phyloP scores from a whole-genome alignment of 495 filamentous ascomycete genomes.

The Cladorrhinum samala region DNA sequence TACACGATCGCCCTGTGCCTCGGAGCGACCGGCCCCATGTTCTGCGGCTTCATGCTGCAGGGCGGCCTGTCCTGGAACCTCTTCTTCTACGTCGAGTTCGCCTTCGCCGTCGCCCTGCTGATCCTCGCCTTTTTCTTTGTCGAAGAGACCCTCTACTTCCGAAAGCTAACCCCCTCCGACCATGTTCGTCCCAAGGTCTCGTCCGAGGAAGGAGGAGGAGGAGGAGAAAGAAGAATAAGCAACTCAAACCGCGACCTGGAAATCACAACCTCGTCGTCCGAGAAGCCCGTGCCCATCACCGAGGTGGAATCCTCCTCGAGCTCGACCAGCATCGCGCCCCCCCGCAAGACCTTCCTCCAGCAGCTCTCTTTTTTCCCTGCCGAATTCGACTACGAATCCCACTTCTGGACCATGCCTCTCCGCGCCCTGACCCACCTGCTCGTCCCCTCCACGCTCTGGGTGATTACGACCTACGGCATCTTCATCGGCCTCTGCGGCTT shows the following conservation, averaged over 20 bases:
- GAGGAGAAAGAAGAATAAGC: no score
- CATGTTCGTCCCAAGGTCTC: no score
- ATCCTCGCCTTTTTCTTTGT: slow-evolving; percentile 34
- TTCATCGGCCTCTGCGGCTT: slow-evolving; percentile 32
- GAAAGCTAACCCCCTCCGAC: slow-evolving; percentile 9
- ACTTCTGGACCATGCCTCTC: slow-evolving; percentile 44
- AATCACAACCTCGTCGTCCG: no score
- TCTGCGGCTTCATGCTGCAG: slow-evolving; percentile 34
- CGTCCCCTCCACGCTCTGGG: slow-evolving; percentile 52
- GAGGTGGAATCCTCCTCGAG: neutral
- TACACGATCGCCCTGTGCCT: slow-evolving; percentile 40
- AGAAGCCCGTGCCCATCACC: slow-evolving; percentile 4
- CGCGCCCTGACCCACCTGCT: slow-evolving; percentile 49
- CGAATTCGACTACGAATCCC: slow-evolving; percentile 34
- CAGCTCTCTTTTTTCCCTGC: slow-evolving; percentile 39
- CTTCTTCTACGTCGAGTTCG: slow-evolving; percentile 49
- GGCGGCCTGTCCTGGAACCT: slow-evolving; percentile 31
- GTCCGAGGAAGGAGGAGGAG: no score
- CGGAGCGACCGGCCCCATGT: slow-evolving; percentile 28
- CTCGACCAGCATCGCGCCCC: no score
- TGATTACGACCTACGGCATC: slow-evolving; percentile 43
- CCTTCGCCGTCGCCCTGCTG: slow-evolving; percentile 46
- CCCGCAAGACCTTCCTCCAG: slow-evolving; percentile 35
- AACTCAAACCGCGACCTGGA: no score
- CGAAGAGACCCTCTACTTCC: slow-evolving; percentile 51